Evolutionary conservation across 257 asterid species (phyloP).

Genomic region (Solanum raphanifolium): DNA sequence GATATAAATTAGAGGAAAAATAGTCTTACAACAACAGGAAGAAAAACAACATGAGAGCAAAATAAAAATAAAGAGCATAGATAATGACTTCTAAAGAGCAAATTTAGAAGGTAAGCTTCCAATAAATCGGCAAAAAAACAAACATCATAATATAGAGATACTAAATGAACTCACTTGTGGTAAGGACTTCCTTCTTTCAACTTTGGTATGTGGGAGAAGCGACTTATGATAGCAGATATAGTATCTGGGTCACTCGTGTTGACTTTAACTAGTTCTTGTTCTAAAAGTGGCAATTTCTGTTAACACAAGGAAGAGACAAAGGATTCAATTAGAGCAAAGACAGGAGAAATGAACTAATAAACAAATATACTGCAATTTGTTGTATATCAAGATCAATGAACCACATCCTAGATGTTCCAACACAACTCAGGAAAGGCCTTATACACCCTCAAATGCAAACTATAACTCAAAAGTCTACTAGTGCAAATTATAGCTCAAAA

Average conservation of each 20-base stretch:
- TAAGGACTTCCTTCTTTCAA: slow-evolving; percentile 51
- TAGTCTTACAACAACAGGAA: not conserved
- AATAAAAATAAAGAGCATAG: not conserved
- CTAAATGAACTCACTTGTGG: slow-evolving; percentile 33
- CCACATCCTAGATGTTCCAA: too few relatives aligned
- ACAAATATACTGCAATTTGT: not conserved
- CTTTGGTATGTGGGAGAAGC: slow-evolving; percentile 44
- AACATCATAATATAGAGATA: not conserved
- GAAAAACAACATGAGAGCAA: not conserved
- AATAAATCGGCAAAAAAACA: not conserved
- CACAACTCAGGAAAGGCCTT: not conserved
- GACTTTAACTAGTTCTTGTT: slow-evolving; percentile 43
- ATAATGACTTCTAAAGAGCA: not conserved
- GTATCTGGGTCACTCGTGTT: slow-evolving; percentile 49
- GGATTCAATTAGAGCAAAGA: not conserved
- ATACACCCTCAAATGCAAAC: not conserved
- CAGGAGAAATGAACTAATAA: not conserved
- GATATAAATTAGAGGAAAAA: not conserved
- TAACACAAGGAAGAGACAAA: not conserved
- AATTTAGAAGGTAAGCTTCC: not conserved
- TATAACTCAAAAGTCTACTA: not conserved
- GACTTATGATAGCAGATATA: slow-evolving; percentile 43
- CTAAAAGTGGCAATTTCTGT: slow-evolving; percentile 51
- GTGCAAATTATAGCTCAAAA: not conserved
- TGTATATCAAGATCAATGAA: too few relatives aligned